Conservation (phyloP, 139 green algal species). For the Yamagishiella unicocca region DNA sequence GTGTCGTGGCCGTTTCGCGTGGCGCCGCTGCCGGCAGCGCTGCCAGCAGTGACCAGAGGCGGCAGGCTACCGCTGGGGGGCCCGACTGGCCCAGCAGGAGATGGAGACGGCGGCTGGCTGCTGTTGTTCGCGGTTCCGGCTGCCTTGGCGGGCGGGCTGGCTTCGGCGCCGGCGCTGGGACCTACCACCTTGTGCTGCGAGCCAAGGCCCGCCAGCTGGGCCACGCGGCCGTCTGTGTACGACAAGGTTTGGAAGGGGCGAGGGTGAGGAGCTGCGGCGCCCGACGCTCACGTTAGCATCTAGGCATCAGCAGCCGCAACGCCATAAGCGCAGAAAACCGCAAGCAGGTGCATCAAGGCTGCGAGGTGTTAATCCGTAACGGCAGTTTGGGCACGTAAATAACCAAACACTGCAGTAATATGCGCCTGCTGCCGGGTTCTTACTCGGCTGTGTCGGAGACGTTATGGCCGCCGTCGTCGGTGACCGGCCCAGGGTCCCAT, state of each 20-base stretch:
- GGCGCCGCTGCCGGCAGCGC: background rate
- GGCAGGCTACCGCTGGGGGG: background rate
- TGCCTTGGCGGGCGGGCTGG: background rate
- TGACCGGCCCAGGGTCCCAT: background rate
- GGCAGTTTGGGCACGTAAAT: too few species aligned
- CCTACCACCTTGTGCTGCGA: background rate
- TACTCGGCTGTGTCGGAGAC: background rate
- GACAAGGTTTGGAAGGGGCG: too few species aligned
- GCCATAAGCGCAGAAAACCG: too few species aligned
- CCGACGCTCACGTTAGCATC: too few species aligned
- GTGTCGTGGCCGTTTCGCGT: background rate
- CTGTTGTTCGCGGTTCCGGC: too few species aligned
- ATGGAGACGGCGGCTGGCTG: background rate
- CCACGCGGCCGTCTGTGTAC: conserved; percentile 7
- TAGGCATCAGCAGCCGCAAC: too few species aligned
- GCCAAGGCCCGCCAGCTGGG: background rate
- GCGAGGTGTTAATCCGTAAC: too few species aligned
- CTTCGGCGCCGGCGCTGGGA: background rate
- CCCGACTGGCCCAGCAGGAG: background rate
- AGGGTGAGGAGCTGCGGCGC: too few species aligned
- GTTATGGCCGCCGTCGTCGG: background rate
- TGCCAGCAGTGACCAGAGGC: background rate
- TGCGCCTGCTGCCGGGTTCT: too few species aligned
- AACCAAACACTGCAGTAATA: too few species aligned
- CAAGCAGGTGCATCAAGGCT: too few species aligned